A percentile compares a stretch with the other conserved stretches of the same genome.
Evolutionary conservation across 371 early-diverging fungal species (phyloP).

Genomic region (Rhizopus stolonifer): DNA sequence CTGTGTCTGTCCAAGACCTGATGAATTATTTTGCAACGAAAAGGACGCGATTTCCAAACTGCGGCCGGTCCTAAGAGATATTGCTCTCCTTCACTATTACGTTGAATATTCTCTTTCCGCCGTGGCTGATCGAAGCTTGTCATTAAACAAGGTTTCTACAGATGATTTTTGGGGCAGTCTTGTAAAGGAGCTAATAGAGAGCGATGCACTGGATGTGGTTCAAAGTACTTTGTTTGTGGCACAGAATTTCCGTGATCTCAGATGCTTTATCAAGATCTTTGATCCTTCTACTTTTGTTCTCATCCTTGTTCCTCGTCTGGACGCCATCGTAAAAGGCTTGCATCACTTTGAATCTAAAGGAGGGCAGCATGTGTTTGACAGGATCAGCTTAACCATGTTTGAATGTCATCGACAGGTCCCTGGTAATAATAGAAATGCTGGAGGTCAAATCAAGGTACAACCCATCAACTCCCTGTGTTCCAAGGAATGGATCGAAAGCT

Average conservation of each 20-base stretch:
- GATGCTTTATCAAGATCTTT: constrained; percentile 70
- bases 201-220: constrained; percentile 14
- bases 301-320: constrained; percentile 59
- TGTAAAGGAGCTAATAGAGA: constrained; percentile 19
- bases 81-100: constrained; percentile 56
- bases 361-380: constrained; percentile 2
- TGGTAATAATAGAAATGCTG: constrained; percentile 1
- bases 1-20: constrained; percentile 34
- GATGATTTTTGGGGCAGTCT: constrained; percentile 40
- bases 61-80: constrained; percentile 27
- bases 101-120: constrained; percentile 51
- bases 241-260: constrained; percentile 41
- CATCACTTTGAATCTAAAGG: constrained; percentile 7
- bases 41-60: constrained; percentile 27
- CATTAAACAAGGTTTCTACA: constrained; percentile 35
- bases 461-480: constrained; percentile 14
- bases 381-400: constrained; percentile 43
- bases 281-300: constrained; percentile 59
- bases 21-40: constrained; percentile 26
- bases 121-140: constrained; percentile 51
- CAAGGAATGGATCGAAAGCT: constrained; percentile 22
- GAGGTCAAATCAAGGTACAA: constrained; percentile 9
- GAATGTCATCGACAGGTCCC: constrained; percentile 51
- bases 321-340: constrained; percentile 42
- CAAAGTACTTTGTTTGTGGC: constrained; percentile 28